Percentiles rank a stretch among this genome's conserved stretches.
phyloP scores from a whole-genome alignment of 805 yeast species.

The Metschnikowia lachancei region DNA sequence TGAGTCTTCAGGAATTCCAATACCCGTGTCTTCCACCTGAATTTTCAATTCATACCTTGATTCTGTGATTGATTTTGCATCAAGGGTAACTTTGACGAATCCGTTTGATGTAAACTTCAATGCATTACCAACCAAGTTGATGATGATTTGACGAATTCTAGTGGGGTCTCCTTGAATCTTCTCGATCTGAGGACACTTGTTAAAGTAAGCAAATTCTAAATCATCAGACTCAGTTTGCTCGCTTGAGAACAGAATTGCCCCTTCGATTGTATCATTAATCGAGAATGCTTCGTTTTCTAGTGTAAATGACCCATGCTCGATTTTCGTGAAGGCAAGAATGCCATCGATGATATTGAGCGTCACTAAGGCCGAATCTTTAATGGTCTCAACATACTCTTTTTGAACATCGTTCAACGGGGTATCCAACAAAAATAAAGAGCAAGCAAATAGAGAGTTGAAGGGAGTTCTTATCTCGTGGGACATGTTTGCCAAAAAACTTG shows the following conservation, averaged over 20 bases:
- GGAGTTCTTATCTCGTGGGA: conserved; percentile 59
- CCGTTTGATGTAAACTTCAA: conserved; percentile 50
- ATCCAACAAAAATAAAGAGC: conserved; percentile 48
- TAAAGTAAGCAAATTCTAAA: conserved; percentile 45
- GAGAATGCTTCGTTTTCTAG: conserved; percentile 45
- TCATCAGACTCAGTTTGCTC: conserved; percentile 46
- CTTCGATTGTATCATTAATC: conserved; percentile 43
- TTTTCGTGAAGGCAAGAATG: conserved; percentile 52
- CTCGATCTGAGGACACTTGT: conserved; percentile 39
- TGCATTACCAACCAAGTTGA: conserved; percentile 53
- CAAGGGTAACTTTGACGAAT: conserved; percentile 37
- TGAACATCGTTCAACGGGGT: conserved; percentile 45
- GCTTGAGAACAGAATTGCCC: conserved; percentile 47
- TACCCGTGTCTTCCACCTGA: conserved; percentile 50
- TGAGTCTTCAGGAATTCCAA: conserved; percentile 48
- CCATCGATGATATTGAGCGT: conserved; percentile 54
- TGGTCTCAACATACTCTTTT: conserved; percentile 51
- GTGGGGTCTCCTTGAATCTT: conserved; percentile 48
- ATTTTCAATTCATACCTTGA: conserved; percentile 40
- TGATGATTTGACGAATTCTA: conserved; percentile 48
- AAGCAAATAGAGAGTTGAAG: conserved; percentile 49
- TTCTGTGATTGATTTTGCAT: conserved; percentile 26
- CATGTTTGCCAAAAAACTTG: conserved; percentile 53
- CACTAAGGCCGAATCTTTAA: conserved; percentile 49
- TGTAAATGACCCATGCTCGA: conserved; percentile 53